phyloP scores from a whole-genome alignment of 2,329 filamentous ascomycete species.

The Colletotrichum tofieldiae region DNA sequence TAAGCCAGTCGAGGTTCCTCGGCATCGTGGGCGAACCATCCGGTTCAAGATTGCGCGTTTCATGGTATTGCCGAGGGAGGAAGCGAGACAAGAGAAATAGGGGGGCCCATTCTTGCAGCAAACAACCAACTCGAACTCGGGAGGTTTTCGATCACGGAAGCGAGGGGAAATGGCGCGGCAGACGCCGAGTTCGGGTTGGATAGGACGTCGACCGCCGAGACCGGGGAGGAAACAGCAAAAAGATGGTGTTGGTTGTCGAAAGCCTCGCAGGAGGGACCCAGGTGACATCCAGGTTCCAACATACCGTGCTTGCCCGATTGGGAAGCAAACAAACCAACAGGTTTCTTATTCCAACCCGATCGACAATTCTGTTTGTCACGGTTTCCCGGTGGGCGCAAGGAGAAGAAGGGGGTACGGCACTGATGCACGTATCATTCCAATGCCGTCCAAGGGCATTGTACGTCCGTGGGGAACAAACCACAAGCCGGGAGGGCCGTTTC shows the following conservation, averaged over 20 bases:
- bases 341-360: slow-evolving; percentile 22
- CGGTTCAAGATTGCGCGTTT: background rate
- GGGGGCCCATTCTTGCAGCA: background rate
- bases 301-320: background rate
- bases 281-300: slow-evolving; percentile 6
- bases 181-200: background rate
- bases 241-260: background rate
- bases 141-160: background rate
- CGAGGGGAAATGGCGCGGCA: background rate
- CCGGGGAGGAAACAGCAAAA: background rate
- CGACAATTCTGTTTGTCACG: slow-evolving; percentile 10
- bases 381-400: background rate
- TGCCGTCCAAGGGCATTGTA: background rate
- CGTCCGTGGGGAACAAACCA: slow-evolving; percentile 8
- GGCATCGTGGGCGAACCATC: background rate
- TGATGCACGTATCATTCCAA: background rate
- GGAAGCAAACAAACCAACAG: slow-evolving; percentile 19
- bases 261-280: background rate
- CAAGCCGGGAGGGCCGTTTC: slow-evolving; percentile 2
- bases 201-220: background rate
- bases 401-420: background rate
- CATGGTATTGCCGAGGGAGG: background rate
- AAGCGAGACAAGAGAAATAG: background rate
- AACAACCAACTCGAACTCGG: background rate
- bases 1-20: too few species aligned